Evolutionary conservation across 2,329 filamentous ascomycete species (phyloP).

Genomic region (Aspergillus thermomutatus): DNA sequence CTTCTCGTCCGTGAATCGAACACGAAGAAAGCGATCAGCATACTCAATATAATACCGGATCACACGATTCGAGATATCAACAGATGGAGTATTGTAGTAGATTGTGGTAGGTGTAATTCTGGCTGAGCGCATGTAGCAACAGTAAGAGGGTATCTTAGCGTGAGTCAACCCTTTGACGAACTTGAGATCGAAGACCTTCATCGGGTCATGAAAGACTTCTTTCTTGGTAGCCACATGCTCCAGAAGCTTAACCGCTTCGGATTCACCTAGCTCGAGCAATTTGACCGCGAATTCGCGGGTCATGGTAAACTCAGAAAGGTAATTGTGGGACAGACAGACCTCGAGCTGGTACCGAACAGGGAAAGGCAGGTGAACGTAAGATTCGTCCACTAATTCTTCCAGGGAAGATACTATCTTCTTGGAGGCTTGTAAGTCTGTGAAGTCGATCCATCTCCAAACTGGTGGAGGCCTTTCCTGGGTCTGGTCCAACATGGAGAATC

Average conservation of each 20-base stretch:
- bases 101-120: constrained; percentile 81
- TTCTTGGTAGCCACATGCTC: constrained; percentile 69
- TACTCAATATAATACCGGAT: constrained; percentile 67
- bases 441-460: constrained; percentile 43
- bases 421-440: constrained; percentile 20
- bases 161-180: constrained; percentile 46
- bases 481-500: constrained; percentile 41
- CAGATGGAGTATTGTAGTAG: constrained; percentile 69
- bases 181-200: constrained; percentile 63
- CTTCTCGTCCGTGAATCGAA: constrained; percentile 85
- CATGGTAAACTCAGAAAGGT: constrained; percentile 74
- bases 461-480: constrained; percentile 16
- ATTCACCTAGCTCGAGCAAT: constrained; percentile 52
- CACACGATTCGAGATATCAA: constrained; percentile 87
- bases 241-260: constrained; percentile 63
- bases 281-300: constrained; percentile 62
- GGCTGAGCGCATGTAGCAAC: constrained; percentile 70
- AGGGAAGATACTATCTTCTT: constrained; percentile 31
- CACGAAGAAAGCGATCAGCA: constrained; percentile 77
- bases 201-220: constrained; percentile 63
- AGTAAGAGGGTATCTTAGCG: constrained; percentile 65
- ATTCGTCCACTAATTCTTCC: constrained; percentile 33
- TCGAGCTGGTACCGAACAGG: constrained; percentile 85
- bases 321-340: constrained; percentile 79
- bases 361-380: constrained; percentile 56